These are phyloP conservation scores for Quercus phellos DNA, from an alignment of 331 rosid genomes.

Conservation along the genomic window DNA sequence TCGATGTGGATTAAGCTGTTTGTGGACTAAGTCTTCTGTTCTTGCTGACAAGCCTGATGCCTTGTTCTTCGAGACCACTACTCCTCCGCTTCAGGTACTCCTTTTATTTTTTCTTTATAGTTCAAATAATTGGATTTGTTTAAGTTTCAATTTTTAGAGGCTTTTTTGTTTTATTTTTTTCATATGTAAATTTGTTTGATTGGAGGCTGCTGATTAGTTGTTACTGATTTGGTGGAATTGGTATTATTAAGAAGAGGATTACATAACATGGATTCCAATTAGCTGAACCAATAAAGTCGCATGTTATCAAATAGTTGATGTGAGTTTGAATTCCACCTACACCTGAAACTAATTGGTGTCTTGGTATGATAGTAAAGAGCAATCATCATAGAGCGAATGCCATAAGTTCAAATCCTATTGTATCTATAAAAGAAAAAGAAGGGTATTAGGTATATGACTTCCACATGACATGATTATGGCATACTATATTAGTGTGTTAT, in stretches of 20 bases:
- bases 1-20: constrained; percentile 80
- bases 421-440: too few relatives aligned
- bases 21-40: constrained; percentile 92
- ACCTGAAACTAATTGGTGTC: too few relatives aligned
- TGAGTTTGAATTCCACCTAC: too few relatives aligned
- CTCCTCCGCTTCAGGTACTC: constrained; percentile 78
- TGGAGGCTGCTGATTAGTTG: background rate
- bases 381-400: too few relatives aligned
- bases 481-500: background rate
- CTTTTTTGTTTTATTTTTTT: background rate
- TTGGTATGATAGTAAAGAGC: too few relatives aligned
- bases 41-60: constrained; percentile 96
- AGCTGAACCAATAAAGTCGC: too few relatives aligned
- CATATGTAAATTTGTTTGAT: background rate
- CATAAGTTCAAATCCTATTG: too few relatives aligned
- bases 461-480: too few relatives aligned
- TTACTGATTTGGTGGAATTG: background rate
- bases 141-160: background rate
- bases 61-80: constrained; percentile 66
- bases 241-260: background rate
- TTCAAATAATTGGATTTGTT: background rate
- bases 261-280: background rate
- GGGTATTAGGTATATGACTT: too few relatives aligned
- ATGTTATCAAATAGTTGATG: too few relatives aligned
- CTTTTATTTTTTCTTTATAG: background rate